Evolutionary conservation across 1,284 basidiomycete species (phyloP).

Genomic region (Peniophora sp.): DNA sequence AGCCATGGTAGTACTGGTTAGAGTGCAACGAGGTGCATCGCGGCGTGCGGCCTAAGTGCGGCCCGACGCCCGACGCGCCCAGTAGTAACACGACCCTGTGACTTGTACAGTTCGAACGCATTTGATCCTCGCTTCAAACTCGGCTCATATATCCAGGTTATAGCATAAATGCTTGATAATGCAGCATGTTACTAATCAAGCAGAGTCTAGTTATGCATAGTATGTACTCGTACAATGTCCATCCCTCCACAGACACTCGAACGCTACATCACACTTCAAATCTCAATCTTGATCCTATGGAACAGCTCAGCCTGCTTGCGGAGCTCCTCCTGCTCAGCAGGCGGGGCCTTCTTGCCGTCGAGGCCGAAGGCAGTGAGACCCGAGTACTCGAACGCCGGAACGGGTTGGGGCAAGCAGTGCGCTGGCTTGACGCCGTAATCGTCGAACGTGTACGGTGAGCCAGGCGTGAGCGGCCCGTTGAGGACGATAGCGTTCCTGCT

Average conservation of each 20-base stretch:
- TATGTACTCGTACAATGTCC: neutral
- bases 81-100: too few species aligned
- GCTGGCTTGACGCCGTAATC: constrained; percentile 45
- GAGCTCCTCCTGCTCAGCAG: constrained; percentile 30
- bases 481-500: constrained; percentile 47
- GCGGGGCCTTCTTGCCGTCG: constrained; percentile 25
- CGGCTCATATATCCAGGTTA: too few species aligned
- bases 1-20: too few species aligned
- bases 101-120: too few species aligned
- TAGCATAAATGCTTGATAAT: too few species aligned
- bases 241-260: neutral
- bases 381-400: constrained; percentile 36
- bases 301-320: constrained; percentile 33
- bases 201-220: neutral
- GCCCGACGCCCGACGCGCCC: too few species aligned
- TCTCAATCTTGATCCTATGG: constrained; percentile 27
- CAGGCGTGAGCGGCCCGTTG: constrained; percentile 28
- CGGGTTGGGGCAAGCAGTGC: constrained; percentile 35
- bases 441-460: constrained; percentile 33
- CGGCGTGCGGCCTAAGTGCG: too few species aligned
- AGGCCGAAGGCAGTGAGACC: constrained; percentile 25
- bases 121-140: too few species aligned
- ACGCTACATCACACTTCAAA: neutral
- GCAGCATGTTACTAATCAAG: too few species aligned
- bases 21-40: too few species aligned